Conservation (phyloP, 1,284 basidiomycete genomes). For the Mycena citricolor region DNA sequence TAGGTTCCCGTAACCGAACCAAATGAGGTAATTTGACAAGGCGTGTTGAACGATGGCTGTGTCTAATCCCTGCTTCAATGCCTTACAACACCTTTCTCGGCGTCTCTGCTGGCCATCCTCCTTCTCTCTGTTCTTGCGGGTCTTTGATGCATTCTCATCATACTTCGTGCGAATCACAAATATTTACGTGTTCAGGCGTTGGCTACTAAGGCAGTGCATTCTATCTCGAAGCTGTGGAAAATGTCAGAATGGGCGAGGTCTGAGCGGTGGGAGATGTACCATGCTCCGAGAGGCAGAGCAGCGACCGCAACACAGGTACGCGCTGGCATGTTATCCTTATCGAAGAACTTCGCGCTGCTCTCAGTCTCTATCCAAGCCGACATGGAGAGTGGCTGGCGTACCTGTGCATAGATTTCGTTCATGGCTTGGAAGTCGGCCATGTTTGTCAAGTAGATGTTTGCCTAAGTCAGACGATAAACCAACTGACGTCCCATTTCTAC, state of each 20-base stretch:
- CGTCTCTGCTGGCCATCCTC: too few relatives aligned
- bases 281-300: slow-evolving; percentile 45
- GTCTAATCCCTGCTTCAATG: background rate
- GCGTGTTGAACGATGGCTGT: background rate
- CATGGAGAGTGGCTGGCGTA: slow-evolving; percentile 26
- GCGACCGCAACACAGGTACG: slow-evolving; percentile 68
- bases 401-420: slow-evolving; percentile 55
- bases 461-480: too few relatives aligned
- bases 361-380: background rate
- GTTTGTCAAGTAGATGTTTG: slow-evolving; percentile 57
- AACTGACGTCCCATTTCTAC: background rate
- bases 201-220: slow-evolving; percentile 56
- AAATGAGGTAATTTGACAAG: slow-evolving; percentile 3
- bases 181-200: too few relatives aligned
- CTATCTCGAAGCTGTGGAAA: slow-evolving; percentile 62
- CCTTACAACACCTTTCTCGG: background rate
- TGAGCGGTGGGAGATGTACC: slow-evolving; percentile 42
- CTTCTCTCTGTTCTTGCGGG: too few relatives aligned
- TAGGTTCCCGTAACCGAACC: slow-evolving; percentile 2
- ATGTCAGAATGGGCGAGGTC: too few relatives aligned
- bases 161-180: too few relatives aligned
- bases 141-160: too few relatives aligned
- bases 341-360: slow-evolving; percentile 46
- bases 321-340: slow-evolving; percentile 51
- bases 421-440: slow-evolving; percentile 52